Base-by-base conservation (phyloP, 495 filamentous ascomycete genomes). In the Annulohypoxylon nitens region DNA sequence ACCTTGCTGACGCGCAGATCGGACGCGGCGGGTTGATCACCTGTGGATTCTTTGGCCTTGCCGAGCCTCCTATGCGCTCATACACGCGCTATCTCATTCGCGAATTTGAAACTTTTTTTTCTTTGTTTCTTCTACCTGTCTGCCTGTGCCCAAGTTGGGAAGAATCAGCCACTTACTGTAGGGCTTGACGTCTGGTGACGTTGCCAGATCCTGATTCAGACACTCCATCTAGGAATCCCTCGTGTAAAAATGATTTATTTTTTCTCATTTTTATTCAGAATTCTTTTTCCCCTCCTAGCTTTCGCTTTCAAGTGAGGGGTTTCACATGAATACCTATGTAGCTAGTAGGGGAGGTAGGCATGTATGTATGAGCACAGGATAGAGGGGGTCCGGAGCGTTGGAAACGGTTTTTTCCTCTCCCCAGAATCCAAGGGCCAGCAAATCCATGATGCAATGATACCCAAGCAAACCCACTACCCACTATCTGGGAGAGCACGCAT, bases 361-460 rank as follows among this genome's bases (percentile, higher is more conserved):
- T 30, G 30, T 30, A 30, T 30, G 30, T 30, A 5, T 25, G 43
- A 61, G 33, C 23, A 23, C 26, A 37, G 26, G 60, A 14, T 50
- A 50, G 50, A 50, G 65, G 57, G 57, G 41, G 57, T 68, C 65
- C 65, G 36, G 54, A 41, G 48, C 11, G 50, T 67, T 71, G 61
- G 62, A 66, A 53, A 69, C 34, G 45, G 43, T 33, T 55, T 61
- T 61, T 61, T 61, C 57, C 47, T 39, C 16, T 34, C 51, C 50
- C 59, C 11, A 53, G 50, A 41, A 16, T 43, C 30, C 39, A 48
- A 57, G 36, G 54, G 47, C 69, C 41, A 70, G 60, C 61, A 16
- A 66, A 63, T 69, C 61, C 71, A 74, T 70, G 62, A 74, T 70
- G 71, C 71, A 74, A 70, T 74, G 71, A 67, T 74, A 74, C 71